phyloP scores from a whole-genome alignment of 2,329 filamentous ascomycete genomes.

The Orbilia ellipsospora region DNA sequence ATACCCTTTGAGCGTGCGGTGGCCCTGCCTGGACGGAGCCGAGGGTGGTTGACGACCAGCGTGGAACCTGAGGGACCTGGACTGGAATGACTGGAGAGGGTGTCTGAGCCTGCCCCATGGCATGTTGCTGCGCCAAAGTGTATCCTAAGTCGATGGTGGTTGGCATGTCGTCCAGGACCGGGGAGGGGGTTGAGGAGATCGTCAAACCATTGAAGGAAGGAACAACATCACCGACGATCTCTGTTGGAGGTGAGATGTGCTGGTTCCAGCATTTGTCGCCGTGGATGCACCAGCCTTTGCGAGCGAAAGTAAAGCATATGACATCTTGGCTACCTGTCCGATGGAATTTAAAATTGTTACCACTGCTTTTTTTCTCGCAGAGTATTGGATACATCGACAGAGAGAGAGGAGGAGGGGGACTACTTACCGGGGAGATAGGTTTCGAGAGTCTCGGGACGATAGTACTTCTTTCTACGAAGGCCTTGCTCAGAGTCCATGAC shows the following conservation, averaged over 20 bases:
- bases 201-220: slow-evolving; percentile 29
- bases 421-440: slow-evolving; percentile 50
- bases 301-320: slow-evolving; percentile 51
- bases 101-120: background rate
- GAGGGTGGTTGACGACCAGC: slow-evolving; percentile 36
- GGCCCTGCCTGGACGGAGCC: background rate
- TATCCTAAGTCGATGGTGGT: slow-evolving; percentile 38
- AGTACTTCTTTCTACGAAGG: slow-evolving; percentile 52
- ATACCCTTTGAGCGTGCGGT: no score
- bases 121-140: background rate
- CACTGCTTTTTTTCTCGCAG: background rate
- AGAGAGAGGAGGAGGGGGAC: background rate
- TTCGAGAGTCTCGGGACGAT: slow-evolving; percentile 48
- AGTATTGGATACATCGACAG: background rate
- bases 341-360: background rate
- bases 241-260: slow-evolving; percentile 36
- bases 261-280: slow-evolving; percentile 54
- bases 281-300: slow-evolving; percentile 54
- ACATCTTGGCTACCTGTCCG: slow-evolving; percentile 49
- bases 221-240: slow-evolving; percentile 8
- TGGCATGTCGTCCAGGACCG: slow-evolving; percentile 47
- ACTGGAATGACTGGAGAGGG: slow-evolving; percentile 4
- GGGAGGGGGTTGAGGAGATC: slow-evolving; percentile 45
- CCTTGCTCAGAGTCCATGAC: slow-evolving; percentile 53
- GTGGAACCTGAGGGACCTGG: background rate